Evolutionary conservation across 768 basidiomycete genomes (phyloP).

Genomic region (Pluteus cervinus): DNA sequence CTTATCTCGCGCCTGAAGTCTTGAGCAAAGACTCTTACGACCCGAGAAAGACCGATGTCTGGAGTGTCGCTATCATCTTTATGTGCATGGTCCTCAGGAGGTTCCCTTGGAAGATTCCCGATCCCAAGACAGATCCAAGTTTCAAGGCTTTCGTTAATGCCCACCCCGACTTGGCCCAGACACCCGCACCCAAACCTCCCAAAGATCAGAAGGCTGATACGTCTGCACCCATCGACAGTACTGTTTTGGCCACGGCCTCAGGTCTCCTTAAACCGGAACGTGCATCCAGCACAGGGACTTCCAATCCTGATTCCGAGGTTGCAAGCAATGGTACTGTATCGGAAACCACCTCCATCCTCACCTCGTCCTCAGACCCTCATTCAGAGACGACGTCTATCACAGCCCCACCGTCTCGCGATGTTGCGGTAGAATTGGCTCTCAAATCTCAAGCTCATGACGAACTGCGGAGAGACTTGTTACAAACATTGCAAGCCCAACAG

Average conservation of each 20-base stretch:
- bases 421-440: slow-evolving; percentile 14
- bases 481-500: slow-evolving; percentile 9
- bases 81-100: slow-evolving; percentile 97
- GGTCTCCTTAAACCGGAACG: slow-evolving; percentile 4
- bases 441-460: slow-evolving; percentile 20
- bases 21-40: slow-evolving; percentile 78
- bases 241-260: slow-evolving; percentile 1
- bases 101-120: slow-evolving; percentile 99
- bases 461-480: slow-evolving; percentile 14
- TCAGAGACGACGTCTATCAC: slow-evolving; percentile 42
- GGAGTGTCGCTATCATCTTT: slow-evolving; percentile 98
- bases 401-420: slow-evolving; percentile 39
- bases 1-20: slow-evolving; percentile 97
- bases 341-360: slow-evolving; percentile 40
- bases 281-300: slow-evolving; percentile 26
- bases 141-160: slow-evolving; percentile 90
- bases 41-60: slow-evolving; percentile 96
- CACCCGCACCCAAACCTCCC: slow-evolving; percentile 33
- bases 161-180: slow-evolving; percentile 76
- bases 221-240: slow-evolving; percentile 1
- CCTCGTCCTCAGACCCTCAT: slow-evolving; percentile 30
- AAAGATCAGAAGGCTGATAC: slow-evolving; percentile 11
- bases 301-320: slow-evolving; percentile 20
- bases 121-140: slow-evolving; percentile 85
- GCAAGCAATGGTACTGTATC: slow-evolving; percentile 33